Base-by-base conservation (phyloP, 805 yeast species). In the Candida stauntonica region DNA sequence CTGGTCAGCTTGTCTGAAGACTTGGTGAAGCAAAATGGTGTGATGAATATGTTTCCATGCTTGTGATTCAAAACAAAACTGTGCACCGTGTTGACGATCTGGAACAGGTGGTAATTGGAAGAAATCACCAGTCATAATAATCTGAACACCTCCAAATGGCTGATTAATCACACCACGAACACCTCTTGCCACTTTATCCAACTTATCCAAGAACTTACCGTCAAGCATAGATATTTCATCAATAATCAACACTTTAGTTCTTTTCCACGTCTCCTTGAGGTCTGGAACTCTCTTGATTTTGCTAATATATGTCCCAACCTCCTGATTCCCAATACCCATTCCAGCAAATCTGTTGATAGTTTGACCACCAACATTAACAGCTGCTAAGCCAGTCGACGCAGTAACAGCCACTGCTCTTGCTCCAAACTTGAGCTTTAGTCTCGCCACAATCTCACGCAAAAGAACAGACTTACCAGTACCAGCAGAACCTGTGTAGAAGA, bases 221-320 rank as follows among this genome's bases (percentile, higher is more conserved):
- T 87, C 95, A 41, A 93, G 75, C 99, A 93, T 93, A 1, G 98
- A 89, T 3, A 93, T 73, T 62, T 93, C 99, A 63, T 93, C 99
- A 42, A 93, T 74, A 36, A 93, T 78, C 19, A 93, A 67, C 1
- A 86, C 94, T 48, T 72, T 72, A 2, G 84, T 69, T 5, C 63
- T 62, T 39, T 62, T 68, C 98, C 98, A 93, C 26, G 79, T 68
- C 17, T 64, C 64, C 15, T 56, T 45, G 2, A 68, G 54, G 14
- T 64, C 61, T 31, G 66, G 56, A 40, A 73, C 77, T 33, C 65
- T 68, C 29, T 66, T 65, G 13, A 86, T 72, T 41, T 61, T 68
- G 9, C 12, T 14, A 7, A 43, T 13, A 12, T 67, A 61, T 2
- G 74, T 66, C 13, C 61, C 59, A 0, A 63, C 64, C 0, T 63